Conservation (phyloP, 202 grass and related monocot species). For the Panicum hallii region DNA sequence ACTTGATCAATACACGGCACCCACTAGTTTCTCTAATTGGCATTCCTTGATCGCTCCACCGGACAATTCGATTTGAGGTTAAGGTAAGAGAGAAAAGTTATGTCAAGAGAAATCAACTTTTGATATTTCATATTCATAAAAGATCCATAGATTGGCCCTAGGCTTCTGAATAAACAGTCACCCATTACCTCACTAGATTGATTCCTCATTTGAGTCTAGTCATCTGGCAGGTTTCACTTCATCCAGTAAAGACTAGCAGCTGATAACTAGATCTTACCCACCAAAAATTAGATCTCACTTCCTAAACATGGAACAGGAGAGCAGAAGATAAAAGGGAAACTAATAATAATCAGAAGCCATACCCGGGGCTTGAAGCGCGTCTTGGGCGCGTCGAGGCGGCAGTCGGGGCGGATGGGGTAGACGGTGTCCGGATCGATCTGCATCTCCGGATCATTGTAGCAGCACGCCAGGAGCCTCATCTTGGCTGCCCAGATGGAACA, state of each 20-base stretch:
- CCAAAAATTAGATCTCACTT: conserved; percentile 1
- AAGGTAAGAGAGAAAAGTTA: neutral
- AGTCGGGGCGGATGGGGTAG: conserved; percentile 76
- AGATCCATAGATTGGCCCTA: neutral
- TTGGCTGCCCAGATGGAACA: neutral
- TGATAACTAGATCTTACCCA: conserved; percentile 20
- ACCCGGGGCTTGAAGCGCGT: conserved; percentile 85
- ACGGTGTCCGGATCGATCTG: conserved; percentile 79
- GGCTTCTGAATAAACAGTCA: conserved; percentile 5
- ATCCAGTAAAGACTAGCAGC: conserved; percentile 14
- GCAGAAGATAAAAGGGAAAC: too few relatives aligned
- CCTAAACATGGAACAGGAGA: neutral
- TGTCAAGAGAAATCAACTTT: neutral
- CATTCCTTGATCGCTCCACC: neutral
- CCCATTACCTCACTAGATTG: conserved; percentile 8
- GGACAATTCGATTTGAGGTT: neutral
- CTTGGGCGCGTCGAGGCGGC: conserved; percentile 68
- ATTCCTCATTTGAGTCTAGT: neutral
- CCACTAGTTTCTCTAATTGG: conserved; percentile 10
- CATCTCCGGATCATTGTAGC: conserved; percentile 74
- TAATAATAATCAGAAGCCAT: neutral
- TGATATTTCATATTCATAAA: neutral
- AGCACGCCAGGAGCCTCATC: conserved; percentile 68
- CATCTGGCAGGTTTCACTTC: conserved; percentile 12
- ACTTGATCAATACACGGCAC: conserved; percentile 21